phyloP scores from a whole-genome alignment of 2,329 filamentous ascomycete species.

The Fusarium gaditjirri region DNA sequence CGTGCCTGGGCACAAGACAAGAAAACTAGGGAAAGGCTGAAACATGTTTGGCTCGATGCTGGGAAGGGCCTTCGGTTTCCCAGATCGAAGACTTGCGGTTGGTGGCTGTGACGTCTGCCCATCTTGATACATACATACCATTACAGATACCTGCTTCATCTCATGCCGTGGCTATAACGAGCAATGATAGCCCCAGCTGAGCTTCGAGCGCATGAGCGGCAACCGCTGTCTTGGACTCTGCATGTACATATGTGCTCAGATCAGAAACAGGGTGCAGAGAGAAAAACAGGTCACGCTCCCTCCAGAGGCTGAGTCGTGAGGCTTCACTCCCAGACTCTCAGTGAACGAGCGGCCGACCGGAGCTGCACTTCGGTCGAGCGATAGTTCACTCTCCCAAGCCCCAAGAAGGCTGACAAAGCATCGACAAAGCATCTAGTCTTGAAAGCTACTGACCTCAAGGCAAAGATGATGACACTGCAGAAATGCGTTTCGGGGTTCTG shows the following conservation, averaged over 20 bases:
- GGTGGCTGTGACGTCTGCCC: neutral
- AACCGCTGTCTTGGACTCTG: neutral
- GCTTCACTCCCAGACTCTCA: neutral
- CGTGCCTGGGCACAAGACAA: neutral
- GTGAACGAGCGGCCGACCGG: constrained; percentile 1
- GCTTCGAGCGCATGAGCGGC: neutral
- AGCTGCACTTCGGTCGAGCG: neutral
- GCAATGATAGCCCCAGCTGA: neutral
- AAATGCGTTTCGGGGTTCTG: neutral
- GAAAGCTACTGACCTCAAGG: neutral
- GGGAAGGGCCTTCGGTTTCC: neutral
- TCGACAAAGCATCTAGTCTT: neutral
- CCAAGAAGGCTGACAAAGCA: neutral
- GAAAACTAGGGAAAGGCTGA: neutral
- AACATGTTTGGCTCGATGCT: neutral
- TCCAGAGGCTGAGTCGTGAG: neutral
- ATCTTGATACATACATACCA: neutral
- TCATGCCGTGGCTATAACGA: neutral
- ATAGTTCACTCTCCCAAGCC: neutral
- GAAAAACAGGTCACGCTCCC: neutral
- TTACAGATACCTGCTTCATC: neutral
- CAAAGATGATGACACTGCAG: neutral
- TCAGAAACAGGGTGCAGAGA: neutral
- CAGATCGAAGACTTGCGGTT: neutral
- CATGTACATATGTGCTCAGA: no score